Percentiles rank a stretch among this genome's conserved stretches.
Evolutionary conservation across 2,329 filamentous ascomycete genomes (phyloP).

Genomic region (Aspergillus jensenii): DNA sequence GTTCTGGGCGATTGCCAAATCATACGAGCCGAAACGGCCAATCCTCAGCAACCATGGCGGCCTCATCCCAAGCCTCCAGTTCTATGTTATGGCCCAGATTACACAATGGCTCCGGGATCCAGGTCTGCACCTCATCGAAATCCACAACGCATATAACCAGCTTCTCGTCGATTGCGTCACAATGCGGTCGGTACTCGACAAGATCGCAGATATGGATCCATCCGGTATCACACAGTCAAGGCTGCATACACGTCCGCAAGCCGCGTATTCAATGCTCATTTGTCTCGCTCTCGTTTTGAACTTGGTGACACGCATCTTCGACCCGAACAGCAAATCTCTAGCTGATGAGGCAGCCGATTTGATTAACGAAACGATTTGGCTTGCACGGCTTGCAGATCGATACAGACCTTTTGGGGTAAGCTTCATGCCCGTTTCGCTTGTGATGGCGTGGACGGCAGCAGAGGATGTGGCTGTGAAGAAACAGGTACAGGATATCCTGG

Average conservation of each 20-base stretch:
- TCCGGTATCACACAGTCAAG: neutral
- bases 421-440: slow-evolving; percentile 20
- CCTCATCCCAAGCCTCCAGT: slow-evolving; percentile 11
- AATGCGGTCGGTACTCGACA: slow-evolving; percentile 10
- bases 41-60: neutral
- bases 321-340: slow-evolving; percentile 13
- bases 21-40: neutral
- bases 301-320: slow-evolving; percentile 18
- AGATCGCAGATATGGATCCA: neutral
- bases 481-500: slow-evolving; percentile 15
- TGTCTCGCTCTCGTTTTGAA: slow-evolving; percentile 21
- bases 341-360: slow-evolving; percentile 11
- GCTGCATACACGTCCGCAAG: slow-evolving; percentile 18
- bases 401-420: slow-evolving; percentile 23
- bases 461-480: slow-evolving; percentile 14
- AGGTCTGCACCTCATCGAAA: neutral
- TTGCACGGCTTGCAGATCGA: slow-evolving; percentile 15
- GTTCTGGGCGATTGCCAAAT: slow-evolving; percentile 16
- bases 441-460: slow-evolving; percentile 18
- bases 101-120: slow-evolving; percentile 8
- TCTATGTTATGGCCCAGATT: slow-evolving; percentile 16
- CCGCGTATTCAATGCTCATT: slow-evolving; percentile 19
- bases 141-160: slow-evolving; percentile 11
- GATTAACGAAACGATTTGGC: slow-evolving; percentile 14
- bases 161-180: slow-evolving; percentile 15